Evolutionary conservation across 2,329 filamentous ascomycete genomes (phyloP), one percentile per base, ranked within the genome.

Genomic region (Leptographium procerum): DNA sequence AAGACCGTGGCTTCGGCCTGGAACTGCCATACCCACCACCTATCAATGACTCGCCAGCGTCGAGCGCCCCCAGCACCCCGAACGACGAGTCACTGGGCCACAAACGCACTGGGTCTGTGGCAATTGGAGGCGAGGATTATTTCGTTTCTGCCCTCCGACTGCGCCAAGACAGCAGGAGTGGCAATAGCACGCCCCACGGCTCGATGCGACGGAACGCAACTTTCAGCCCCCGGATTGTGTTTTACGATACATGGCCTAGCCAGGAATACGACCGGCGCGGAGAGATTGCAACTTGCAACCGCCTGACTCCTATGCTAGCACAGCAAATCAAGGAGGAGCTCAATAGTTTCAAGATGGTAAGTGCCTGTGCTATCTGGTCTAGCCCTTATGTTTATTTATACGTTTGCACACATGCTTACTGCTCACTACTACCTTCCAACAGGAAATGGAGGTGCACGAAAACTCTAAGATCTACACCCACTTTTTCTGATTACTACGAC

Each of bases 401-500:
- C n/a, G n/a, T 36, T 5, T 3, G 3, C 4, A 14, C 36, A 40
- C 19, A 43, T 22, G 40, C 40, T 43, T n/a, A 43, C 40, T n/a
- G n/a, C n/a, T n/a, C 16, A 43, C 1, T 16, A n/a, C 19, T 16
- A n/a, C 19, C 8, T 48, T 22, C n/a, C n/a, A 7, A 33, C 40
- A 97, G 94, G 94, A 99, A 77, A 99, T 99, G 94, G 94, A 97
- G 78, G 94, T 99, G 68, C 94, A 99, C 72, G 94, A 97, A 75
- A 89, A 87, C 71, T 97, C 94, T 65, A 99, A 97, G 78, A 91
- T 96, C 69, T 96, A 99, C 79, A 99, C 94, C 67, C 94, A 99
- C 81, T 99, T 99, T 82, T 97, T 99, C 80, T 99, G 83, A 92
- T 66, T 66, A 65, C 59, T 59, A 65, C 66, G 66, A 66, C 64